These are phyloP conservation scores for Capsella rubella DNA, from an alignment of 441 rosid genomes.

Conservation along the genomic window DNA sequence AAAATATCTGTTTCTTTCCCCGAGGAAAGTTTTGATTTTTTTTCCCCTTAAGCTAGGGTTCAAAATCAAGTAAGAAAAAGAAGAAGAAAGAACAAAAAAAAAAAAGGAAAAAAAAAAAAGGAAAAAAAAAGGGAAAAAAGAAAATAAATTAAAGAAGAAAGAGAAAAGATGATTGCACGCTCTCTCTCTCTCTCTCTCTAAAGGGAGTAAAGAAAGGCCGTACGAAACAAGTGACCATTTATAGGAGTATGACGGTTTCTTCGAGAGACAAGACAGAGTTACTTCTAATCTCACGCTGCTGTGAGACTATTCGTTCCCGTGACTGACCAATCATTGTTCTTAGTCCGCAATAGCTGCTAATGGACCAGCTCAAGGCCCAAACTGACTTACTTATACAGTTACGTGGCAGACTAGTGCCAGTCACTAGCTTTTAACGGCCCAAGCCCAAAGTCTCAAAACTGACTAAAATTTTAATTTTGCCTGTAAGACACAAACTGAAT, in stretches of 20 bases:
- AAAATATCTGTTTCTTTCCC: slow-evolving; percentile 31
- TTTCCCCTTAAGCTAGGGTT: slow-evolving; percentile 38
- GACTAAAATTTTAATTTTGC: neutral
- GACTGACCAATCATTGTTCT: slow-evolving; percentile 21
- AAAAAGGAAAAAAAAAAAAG: neutral
- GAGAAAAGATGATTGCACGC: slow-evolving; percentile 29
- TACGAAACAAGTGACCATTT: slow-evolving; percentile 36
- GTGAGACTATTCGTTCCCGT: neutral
- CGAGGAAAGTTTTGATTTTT: slow-evolving; percentile 5
- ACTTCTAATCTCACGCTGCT: slow-evolving; percentile 5
- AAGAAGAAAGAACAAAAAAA: neutral
- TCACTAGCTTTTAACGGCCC: neutral
- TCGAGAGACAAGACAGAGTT: neutral
- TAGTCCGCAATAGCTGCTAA: neutral
- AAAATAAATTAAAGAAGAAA: slow-evolving; percentile 23
- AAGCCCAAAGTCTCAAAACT: neutral
- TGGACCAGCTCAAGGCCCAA: slow-evolving; percentile 10
- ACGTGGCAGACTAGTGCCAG: no score
- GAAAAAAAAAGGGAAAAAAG: neutral
- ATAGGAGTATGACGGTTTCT: slow-evolving; percentile 34
- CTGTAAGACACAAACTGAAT: neutral
- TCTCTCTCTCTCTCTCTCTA: neutral
- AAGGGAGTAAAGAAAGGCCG: slow-evolving; percentile 35
- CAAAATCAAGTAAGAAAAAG: slow-evolving; percentile 36
- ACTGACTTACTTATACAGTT: neutral